A percentile compares a stretch with the other conserved stretches of the same genome.
Evolutionary conservation across 225 moss, liverwort and hornwort genomes (phyloP).

Genomic region (Lunularia cruciata): DNA sequence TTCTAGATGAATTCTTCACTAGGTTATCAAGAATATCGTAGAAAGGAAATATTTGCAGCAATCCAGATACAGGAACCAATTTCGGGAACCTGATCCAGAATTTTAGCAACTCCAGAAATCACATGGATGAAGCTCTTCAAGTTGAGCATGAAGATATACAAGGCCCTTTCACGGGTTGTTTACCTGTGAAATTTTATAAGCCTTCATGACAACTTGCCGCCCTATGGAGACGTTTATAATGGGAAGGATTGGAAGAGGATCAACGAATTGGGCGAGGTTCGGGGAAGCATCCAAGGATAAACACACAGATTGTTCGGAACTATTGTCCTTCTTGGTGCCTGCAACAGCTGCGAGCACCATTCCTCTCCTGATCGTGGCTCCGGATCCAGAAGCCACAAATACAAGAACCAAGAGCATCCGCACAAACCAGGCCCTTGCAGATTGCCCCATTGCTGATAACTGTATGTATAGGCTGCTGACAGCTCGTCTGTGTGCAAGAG

Average conservation of each 20-base stretch:
- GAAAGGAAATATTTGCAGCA: no score
- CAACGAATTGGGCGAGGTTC: conserved; percentile 50
- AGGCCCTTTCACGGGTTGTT: no score
- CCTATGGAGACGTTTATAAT: conserved; percentile 53
- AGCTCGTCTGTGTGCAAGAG: no score
- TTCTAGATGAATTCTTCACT: no score
- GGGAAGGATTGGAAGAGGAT: conserved; percentile 38
- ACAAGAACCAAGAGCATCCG: not conserved
- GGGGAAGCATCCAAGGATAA: conserved; percentile 53
- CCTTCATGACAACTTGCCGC: conserved; percentile 27
- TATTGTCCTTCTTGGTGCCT: not conserved
- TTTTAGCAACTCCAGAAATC: no score
- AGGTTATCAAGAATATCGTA: no score
- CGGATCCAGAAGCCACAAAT: not conserved
- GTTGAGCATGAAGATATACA: no score
- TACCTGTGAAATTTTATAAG: conserved; percentile 27
- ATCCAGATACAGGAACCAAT: no score
- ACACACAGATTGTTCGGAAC: conserved; percentile 32
- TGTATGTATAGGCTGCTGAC: no score
- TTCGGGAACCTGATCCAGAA: no score
- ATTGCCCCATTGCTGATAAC: not conserved
- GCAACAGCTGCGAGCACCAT: not conserved
- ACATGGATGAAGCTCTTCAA: no score
- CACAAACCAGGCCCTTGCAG: not conserved
- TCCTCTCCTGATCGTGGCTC: not conserved